Percentiles rank a stretch among this genome's conserved stretches.
Conservation (phyloP, 805 yeast genomes). For the Candida silvatica region DNA sequence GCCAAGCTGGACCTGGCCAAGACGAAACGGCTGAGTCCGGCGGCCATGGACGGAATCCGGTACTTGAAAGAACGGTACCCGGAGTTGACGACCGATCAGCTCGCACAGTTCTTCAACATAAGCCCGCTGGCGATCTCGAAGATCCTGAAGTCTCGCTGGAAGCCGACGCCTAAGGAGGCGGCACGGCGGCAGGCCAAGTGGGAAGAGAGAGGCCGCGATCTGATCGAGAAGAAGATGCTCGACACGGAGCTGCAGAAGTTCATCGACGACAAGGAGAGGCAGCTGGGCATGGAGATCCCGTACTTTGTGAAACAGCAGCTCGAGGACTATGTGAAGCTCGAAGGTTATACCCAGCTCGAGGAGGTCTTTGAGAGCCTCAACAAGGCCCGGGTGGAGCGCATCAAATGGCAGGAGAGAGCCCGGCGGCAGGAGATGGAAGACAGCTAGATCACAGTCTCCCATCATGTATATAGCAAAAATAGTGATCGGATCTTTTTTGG, state of each 20-base stretch:
- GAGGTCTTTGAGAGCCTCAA: constrained; percentile 16
- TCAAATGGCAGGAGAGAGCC: constrained; percentile 5
- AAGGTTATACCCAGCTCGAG: constrained; percentile 17
- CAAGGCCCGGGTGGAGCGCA: constrained; percentile 14
- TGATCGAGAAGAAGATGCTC: constrained; percentile 14
- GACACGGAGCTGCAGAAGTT: constrained; percentile 19
- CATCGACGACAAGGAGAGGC: constrained; percentile 19
- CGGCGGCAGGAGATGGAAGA: neutral
- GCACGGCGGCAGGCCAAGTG: constrained; percentile 41
- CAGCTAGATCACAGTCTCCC: neutral
- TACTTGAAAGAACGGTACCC: constrained; percentile 51
- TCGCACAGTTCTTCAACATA: constrained; percentile 57
- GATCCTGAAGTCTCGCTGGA: constrained; percentile 71
- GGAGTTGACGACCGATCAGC: constrained; percentile 40
- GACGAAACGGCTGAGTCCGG: constrained; percentile 53
- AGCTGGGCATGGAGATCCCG: constrained; percentile 22
- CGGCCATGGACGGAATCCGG: constrained; percentile 58
- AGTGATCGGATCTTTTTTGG: no score
- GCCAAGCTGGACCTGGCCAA: constrained; percentile 60
- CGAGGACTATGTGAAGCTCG: constrained; percentile 12
- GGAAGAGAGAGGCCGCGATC: constrained; percentile 36
- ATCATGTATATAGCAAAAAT: neutral
- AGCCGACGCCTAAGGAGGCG: constrained; percentile 50
- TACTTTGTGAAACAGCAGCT: constrained; percentile 20
- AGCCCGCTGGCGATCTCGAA: constrained; percentile 81